Base-by-base conservation (phyloP, 257 asterid genomes). In the Mitragyna speciosa region DNA sequence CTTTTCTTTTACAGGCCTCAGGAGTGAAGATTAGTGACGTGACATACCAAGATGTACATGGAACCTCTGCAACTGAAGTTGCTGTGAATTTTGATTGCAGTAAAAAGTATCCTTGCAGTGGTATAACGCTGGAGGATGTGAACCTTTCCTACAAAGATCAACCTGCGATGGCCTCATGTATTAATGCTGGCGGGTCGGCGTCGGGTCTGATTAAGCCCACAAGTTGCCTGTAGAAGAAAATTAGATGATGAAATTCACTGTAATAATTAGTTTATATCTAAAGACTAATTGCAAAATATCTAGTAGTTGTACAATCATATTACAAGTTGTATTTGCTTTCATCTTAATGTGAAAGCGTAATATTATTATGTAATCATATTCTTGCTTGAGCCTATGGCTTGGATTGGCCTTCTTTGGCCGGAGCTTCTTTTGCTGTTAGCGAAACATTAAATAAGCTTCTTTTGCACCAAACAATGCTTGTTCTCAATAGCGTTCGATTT, bases 1-100 rank as follows among this genome's bases (percentile, higher is more conserved):
- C 41, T 36, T n/a, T 36, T 36, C 41, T 45, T 45, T 45, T 45
- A 45, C 43, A 65, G 70, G 45, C 22, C 4, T 24, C 28, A 26
- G 15, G 54, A n/a, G 36, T 33, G 63, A 78, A 65, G 45, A 84
- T 89, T 6, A 87, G 91, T 39, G 80, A 81, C 45, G 73, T 89
- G 28, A 85, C 79, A 1, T 89, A 86, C 48, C 47, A 81, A 79
- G 91, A 89, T 76, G 61, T 89, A 76, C 89, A 79, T 6, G 92
- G 92, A 64, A 84, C 91, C 31, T 87, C 92, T 0, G 87, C 89
- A 6, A 80, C 89, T 0, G 7, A 52, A 51, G 39, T 36, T 33
- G 31, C 28, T 2, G n/a, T 14, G 39, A 12, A 5, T 5, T 26
- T 65, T 30, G 45, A 65, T 0, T 65, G 70, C 17, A 65, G 70